These are phyloP conservation scores for Xerocomellus amylosporus DNA, from an alignment of 768 basidiomycete genomes.

Conservation along the genomic window DNA sequence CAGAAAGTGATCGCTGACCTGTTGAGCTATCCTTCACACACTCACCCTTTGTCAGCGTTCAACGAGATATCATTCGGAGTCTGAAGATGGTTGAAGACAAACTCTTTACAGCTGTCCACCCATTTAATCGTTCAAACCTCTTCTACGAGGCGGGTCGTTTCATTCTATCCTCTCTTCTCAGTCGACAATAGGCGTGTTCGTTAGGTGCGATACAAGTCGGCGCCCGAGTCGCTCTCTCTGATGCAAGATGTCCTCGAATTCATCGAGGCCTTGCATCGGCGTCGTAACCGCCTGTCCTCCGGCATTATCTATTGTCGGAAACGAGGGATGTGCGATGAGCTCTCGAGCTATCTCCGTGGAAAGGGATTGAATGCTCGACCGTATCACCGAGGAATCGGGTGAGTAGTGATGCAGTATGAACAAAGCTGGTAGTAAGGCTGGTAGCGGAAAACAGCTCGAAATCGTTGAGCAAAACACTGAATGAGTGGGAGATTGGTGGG, in stretches of 20 bases:
- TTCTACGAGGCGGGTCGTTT: slow-evolving; percentile 65
- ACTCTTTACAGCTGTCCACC: slow-evolving; percentile 65
- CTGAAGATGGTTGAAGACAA: slow-evolving; percentile 56
- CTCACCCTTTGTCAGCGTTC: slow-evolving; percentile 50
- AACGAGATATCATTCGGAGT: slow-evolving; percentile 66
- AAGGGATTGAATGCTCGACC: slow-evolving; percentile 67
- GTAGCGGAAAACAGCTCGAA: slow-evolving; percentile 34
- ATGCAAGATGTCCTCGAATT: slow-evolving; percentile 68
- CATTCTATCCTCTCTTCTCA: neutral
- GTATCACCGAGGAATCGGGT: slow-evolving; percentile 75
- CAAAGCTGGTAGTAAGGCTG: neutral
- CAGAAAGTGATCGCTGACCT: slow-evolving; percentile 39
- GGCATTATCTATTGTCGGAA: slow-evolving; percentile 81
- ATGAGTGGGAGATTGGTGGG: slow-evolving; percentile 60
- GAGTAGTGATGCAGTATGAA: slow-evolving; percentile 2
- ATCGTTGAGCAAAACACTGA: slow-evolving; percentile 50
- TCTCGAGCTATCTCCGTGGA: slow-evolving; percentile 59
- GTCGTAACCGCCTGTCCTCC: slow-evolving; percentile 57
- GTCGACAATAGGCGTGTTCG: neutral
- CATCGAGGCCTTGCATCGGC: slow-evolving; percentile 58
- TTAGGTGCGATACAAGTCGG: slow-evolving; percentile 63
- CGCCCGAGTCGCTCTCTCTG: slow-evolving; percentile 47
- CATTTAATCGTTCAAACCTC: slow-evolving; percentile 77
- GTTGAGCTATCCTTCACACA: neutral
- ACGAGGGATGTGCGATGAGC: slow-evolving; percentile 61